Base-by-base conservation (phyloP, 163 green algal genomes). In the Smithsoniella earleae region DNA sequence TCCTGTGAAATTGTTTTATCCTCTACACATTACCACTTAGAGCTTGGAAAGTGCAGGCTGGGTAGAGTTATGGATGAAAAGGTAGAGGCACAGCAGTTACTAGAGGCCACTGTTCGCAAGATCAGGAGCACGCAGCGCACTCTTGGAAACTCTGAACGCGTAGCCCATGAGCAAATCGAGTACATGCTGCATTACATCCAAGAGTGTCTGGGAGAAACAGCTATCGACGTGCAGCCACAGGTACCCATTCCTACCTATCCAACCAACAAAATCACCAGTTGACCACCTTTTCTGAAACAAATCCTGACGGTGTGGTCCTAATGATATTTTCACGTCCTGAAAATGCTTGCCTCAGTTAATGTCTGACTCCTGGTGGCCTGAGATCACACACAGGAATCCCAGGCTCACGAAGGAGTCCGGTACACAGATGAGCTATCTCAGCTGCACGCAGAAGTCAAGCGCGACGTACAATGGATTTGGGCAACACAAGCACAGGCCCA, bases 371-470 rank as follows among this genome's bases (percentile, higher is more conserved):
- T 13, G 27, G n/a, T 69, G 58, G n/a, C n/a, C n/a, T n/a, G n/a
- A n/a, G n/a, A n/a, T n/a, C n/a, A n/a, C n/a, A n/a, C n/a, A n/a
- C 58, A 69, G 58, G 25, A 45, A 6, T 30, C 30, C 25, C 27
- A 30, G 31, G 58, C 43, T 5, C n/a, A 69, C 6, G 27, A 69
- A 33, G 58, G 58, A 25, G 58, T 69, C 30, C 58, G 25, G 58
- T 69, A 69, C 58, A 69, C 58, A 3, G 58, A 69, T 34, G 58
- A 69, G 58, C 58, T 69, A 4, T 31, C 58, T 3, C 31, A 69
- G 58, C 58, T 69, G 58, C 58, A 69, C 25, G 27, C 31, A 13
- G 58, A 69, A 33, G 34, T 69, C 58, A 69, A 69, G 58, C 58
- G 27, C 25, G 58, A 69, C 25, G 58, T 69, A 13, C 58, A 69